These are phyloP conservation scores for Apiospora koreana DNA, from an alignment of 2,329 filamentous ascomycete genomes.

Conservation along the genomic window DNA sequence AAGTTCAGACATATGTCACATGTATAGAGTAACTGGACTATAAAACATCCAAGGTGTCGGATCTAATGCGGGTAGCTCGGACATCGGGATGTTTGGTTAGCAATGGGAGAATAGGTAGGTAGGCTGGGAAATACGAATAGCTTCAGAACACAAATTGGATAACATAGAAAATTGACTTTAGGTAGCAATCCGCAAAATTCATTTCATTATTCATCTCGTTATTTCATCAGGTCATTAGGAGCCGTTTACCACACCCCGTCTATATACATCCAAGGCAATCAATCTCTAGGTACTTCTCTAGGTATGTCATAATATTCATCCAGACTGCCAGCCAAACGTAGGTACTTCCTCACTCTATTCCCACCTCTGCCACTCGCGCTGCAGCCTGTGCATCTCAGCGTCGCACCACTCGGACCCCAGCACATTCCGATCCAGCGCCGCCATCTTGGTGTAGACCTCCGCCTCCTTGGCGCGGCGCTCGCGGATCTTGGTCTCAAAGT, in stretches of 20 bases:
- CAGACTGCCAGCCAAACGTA: background rate
- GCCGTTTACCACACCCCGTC: background rate
- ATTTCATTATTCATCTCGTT: background rate
- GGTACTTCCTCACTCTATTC: constrained; percentile 35
- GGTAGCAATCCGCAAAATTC: background rate
- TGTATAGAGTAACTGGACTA: no score
- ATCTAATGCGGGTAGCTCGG: no score
- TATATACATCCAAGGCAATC: background rate
- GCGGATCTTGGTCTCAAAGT: constrained; percentile 57
- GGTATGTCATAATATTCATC: background rate
- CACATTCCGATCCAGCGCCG: constrained; percentile 40
- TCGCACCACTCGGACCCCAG: constrained; percentile 40
- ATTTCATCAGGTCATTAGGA: background rate
- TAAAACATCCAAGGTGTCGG: no score
- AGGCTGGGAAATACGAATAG: no score
- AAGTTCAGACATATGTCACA: no score
- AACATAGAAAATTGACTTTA: no score
- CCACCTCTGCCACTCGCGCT: constrained; percentile 60
- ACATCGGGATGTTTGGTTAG: no score
- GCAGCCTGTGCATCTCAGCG: constrained; percentile 47
- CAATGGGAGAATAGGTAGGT: no score
- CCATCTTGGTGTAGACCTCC: constrained; percentile 57
- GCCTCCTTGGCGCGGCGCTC: constrained; percentile 63
- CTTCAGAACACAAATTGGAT: background rate
- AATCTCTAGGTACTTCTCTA: background rate